A percentile compares a stretch with the other conserved stretches of the same genome.
These are phyloP conservation scores for Aspergillus puulaauensis DNA, from an alignment of 2,329 filamentous ascomycete genomes.

Conservation along the genomic window DNA sequence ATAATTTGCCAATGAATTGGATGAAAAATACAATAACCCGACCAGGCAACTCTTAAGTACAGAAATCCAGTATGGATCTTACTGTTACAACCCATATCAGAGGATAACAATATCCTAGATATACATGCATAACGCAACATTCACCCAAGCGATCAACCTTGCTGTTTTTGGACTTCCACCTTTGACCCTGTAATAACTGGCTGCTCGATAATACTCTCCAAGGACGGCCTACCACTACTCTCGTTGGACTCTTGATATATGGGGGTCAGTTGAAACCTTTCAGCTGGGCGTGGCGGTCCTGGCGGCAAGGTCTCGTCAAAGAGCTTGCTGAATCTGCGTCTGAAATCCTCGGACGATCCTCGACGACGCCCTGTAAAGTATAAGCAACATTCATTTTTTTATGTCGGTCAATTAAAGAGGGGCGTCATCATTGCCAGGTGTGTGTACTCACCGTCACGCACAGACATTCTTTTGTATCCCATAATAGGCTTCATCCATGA, in stretches of 20 bases:
- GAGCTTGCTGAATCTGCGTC: constrained; percentile 32
- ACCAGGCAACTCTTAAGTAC: background rate
- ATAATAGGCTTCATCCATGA: constrained; percentile 23
- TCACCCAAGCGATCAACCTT: background rate
- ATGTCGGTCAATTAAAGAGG: background rate
- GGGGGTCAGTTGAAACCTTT: constrained; percentile 25
- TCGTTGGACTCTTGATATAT: constrained; percentile 11
- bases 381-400: background rate
- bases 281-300: constrained; percentile 20
- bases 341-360: constrained; percentile 33
- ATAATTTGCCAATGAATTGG: background rate
- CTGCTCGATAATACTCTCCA: background rate
- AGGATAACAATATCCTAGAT: constrained; percentile 12
- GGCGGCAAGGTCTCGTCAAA: constrained; percentile 32
- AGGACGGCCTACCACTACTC: background rate
- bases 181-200: background rate
- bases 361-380: constrained; percentile 19
- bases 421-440: background rate
- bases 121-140: constrained; percentile 6
- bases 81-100: constrained; percentile 5
- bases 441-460: constrained; percentile 12
- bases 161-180: background rate
- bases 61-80: constrained; percentile 1
- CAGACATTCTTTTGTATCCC: constrained; percentile 10
- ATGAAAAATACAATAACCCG: background rate